These are phyloP conservation scores for Monilinia vaccinii-corymbosi DNA, from an alignment of 2,329 filamentous ascomycete species.

Conservation along the genomic window DNA sequence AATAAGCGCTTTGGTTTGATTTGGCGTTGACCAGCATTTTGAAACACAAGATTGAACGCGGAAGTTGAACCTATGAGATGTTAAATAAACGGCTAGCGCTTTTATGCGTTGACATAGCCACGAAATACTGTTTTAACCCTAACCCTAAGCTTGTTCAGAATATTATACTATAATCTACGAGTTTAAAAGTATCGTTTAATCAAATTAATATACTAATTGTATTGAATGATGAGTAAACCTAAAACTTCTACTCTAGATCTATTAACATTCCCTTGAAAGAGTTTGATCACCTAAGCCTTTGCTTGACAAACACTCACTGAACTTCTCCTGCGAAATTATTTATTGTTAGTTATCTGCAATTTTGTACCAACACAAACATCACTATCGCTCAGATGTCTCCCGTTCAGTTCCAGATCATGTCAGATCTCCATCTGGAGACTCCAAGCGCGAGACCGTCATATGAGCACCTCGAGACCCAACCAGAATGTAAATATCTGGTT, in stretches of 20 bases:
- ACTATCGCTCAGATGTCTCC: constrained; percentile 8
- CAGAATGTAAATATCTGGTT: constrained; percentile 10
- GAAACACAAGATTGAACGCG: neutral
- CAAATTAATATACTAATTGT: too few species aligned
- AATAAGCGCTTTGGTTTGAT: constrained; percentile 5
- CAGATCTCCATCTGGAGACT: constrained; percentile 16
- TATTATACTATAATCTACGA: too few species aligned
- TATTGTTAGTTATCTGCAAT: too few species aligned
- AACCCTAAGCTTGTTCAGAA: too few species aligned
- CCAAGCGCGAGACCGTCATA: constrained; percentile 11
- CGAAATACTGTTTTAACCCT: neutral
- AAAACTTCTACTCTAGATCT: too few species aligned
- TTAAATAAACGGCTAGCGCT: neutral
- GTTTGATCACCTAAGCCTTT: neutral
- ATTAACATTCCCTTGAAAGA: neutral
- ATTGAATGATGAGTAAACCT: too few species aligned
- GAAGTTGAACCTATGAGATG: neutral
- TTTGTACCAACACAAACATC: too few species aligned
- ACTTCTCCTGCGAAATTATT: too few species aligned
- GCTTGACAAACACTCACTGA: neutral
- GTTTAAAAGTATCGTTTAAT: too few species aligned
- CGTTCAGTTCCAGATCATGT: constrained; percentile 13
- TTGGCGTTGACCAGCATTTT: neutral
- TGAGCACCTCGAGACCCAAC: constrained; percentile 11
- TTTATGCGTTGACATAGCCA: neutral